Conservation (phyloP, 768 basidiomycete genomes). For the Lentinula sp. region DNA sequence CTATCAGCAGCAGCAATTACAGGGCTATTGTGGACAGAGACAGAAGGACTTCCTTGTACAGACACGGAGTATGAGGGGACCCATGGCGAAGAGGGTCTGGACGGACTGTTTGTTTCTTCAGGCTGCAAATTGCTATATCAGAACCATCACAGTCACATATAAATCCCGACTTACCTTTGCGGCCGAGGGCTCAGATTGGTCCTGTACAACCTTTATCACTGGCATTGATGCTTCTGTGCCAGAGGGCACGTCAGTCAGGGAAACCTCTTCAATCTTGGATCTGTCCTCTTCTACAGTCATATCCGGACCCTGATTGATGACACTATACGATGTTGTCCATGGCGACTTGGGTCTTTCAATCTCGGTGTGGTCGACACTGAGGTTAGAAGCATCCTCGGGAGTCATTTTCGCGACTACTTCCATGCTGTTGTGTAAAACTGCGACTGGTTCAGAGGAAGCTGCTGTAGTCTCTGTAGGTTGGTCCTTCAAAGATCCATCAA, state of each 20-base stretch:
- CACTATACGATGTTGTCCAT: constrained; percentile 49
- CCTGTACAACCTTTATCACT: not conserved
- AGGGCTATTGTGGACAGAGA: not conserved
- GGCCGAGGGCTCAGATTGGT: not conserved
- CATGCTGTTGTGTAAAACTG: not conserved
- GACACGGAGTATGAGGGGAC: constrained; percentile 37
- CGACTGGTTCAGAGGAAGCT: not conserved
- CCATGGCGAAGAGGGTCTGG: constrained; percentile 22
- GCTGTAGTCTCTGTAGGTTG: not conserved
- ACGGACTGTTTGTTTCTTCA: constrained; percentile 5
- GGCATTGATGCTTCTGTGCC: not conserved
- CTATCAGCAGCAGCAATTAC: not conserved
- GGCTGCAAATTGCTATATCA: not conserved
- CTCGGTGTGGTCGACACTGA: constrained; percentile 9
- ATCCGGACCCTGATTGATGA: constrained; percentile 36
- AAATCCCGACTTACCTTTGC: not conserved
- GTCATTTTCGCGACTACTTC: not conserved
- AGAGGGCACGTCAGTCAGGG: not conserved
- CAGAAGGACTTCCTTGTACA: constrained; percentile 25
- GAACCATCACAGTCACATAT: not conserved
- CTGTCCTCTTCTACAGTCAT: constrained; percentile 16
- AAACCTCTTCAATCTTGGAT: not conserved
- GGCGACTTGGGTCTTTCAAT: constrained; percentile 42
- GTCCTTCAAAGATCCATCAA: not conserved
- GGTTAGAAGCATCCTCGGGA: not conserved